A percentile compares a stretch with the other conserved stretches of the same genome.
phyloP scores from a whole-genome alignment of 768 basidiomycete species.

The Imleria badia region DNA sequence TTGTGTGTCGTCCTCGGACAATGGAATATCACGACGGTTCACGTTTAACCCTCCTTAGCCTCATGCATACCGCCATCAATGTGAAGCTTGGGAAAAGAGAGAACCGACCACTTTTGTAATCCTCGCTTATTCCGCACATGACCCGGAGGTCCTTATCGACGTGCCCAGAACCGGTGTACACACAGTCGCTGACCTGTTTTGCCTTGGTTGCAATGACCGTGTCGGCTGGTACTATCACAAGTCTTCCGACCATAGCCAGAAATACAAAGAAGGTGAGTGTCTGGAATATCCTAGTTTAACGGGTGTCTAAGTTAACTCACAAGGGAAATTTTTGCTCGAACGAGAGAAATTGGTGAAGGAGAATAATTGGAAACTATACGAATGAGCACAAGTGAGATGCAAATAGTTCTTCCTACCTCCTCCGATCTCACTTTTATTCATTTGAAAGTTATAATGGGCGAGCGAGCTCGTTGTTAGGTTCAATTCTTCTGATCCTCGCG shows the following conservation, averaged over 20 bases:
- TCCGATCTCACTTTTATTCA: too few relatives aligned
- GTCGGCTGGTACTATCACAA: conserved; percentile 85
- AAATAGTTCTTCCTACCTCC: too few relatives aligned
- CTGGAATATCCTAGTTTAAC: not conserved
- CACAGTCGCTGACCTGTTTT: conserved; percentile 78
- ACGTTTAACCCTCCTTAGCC: conserved; percentile 37
- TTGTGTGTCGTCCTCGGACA: conserved; percentile 49
- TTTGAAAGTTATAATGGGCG: too few relatives aligned
- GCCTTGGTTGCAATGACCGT: conserved; percentile 74
- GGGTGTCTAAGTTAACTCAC: not conserved
- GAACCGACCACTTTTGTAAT: conserved; percentile 70
- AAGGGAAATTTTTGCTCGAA: conserved; percentile 82
- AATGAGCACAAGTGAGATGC: conserved; percentile 25
- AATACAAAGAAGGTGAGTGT: conserved; percentile 77
- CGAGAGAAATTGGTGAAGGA: conserved; percentile 79
- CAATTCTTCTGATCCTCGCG: too few relatives aligned
- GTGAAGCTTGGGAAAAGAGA: conserved; percentile 72
- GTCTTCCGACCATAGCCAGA: conserved; percentile 73
- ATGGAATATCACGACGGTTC: not conserved
- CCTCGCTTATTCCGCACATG: conserved; percentile 3
- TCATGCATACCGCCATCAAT: conserved; percentile 78
- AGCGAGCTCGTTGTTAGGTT: too few relatives aligned
- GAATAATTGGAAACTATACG: conserved; percentile 72
- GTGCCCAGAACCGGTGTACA: conserved; percentile 69
- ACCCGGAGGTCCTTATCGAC: not conserved